phyloP scores from a whole-genome alignment of 371 early-diverging fungal species.

The Mortierella sp. region DNA sequence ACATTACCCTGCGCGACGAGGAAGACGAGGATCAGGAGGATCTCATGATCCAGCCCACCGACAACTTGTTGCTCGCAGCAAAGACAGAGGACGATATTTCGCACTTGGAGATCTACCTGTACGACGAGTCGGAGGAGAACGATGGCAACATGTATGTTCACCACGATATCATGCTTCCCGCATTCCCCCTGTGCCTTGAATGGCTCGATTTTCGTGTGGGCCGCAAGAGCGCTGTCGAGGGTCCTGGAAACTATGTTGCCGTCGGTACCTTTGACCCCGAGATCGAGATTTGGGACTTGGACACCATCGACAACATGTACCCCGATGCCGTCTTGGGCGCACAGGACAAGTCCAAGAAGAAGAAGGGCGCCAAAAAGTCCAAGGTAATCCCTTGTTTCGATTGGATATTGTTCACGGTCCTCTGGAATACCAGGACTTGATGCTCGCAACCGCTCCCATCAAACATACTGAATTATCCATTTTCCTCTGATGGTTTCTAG shows the following conservation, averaged over 20 bases:
- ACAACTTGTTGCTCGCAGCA: slow-evolving; percentile 91
- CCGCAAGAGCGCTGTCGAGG: slow-evolving; percentile 59
- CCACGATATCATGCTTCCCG: slow-evolving; percentile 98
- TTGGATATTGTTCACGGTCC: background rate
- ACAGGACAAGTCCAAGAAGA: slow-evolving; percentile 63
- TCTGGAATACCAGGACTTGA: background rate
- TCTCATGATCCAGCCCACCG: slow-evolving; percentile 80
- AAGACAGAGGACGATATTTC: slow-evolving; percentile 97
- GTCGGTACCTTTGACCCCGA: slow-evolving; percentile 96
- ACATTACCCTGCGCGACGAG: slow-evolving; percentile 76
- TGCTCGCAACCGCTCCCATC: no score
- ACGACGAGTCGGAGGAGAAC: slow-evolving; percentile 71
- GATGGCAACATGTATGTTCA: slow-evolving; percentile 95
- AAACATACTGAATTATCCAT: no score
- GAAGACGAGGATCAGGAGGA: slow-evolving; percentile 88
- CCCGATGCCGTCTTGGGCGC: slow-evolving; percentile 93
- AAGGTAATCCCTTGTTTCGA: slow-evolving; percentile 56
- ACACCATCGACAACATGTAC: slow-evolving; percentile 89
- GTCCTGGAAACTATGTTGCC: slow-evolving; percentile 87
- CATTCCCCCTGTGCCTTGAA: slow-evolving; percentile 95
- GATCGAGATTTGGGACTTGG: slow-evolving; percentile 98
- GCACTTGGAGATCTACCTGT: slow-evolving; percentile 93
- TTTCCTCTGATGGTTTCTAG: slow-evolving; percentile 31
- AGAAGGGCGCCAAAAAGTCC: slow-evolving; percentile 66
- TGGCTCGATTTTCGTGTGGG: slow-evolving; percentile 91